Percentiles rank a stretch among this genome's conserved stretches.
phyloP scores from a whole-genome alignment of 352 stramenopile genomes.

The Globisporangium heterothallicum region DNA sequence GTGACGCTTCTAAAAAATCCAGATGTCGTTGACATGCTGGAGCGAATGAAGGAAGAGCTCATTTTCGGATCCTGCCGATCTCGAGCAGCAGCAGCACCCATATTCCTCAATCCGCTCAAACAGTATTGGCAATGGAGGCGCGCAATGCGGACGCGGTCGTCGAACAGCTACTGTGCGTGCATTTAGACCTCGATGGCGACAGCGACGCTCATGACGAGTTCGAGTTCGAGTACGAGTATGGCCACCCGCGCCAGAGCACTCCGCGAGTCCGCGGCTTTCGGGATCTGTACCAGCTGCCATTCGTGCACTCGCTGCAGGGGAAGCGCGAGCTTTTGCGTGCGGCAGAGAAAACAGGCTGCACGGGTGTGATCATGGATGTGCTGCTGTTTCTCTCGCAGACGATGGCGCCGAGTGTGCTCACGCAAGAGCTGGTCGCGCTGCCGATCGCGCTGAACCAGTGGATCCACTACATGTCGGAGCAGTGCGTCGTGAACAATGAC shows the following conservation, averaged over 20 bases:
- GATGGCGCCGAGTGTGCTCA: conserved; percentile 51
- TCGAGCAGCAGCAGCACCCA: no score
- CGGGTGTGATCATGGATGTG: conserved; percentile 61
- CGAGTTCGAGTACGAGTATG: neutral
- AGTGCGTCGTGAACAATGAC: conserved; percentile 45
- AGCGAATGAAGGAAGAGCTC: no score
- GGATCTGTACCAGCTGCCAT: conserved; percentile 42
- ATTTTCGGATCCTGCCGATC: no score
- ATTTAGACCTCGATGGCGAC: conserved; percentile 57
- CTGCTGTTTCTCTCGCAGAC: conserved; percentile 77
- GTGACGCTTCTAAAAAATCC: no score
- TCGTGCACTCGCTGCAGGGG: conserved; percentile 23
- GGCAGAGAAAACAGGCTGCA: conserved; percentile 45
- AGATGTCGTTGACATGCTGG: no score
- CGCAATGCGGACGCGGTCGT: conserved; percentile 34
- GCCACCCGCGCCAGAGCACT: neutral
- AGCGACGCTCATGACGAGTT: neutral
- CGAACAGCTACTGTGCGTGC: conserved; percentile 83
- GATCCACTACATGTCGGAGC: conserved; percentile 59
- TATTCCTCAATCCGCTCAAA: no score
- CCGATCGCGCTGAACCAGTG: conserved; percentile 51
- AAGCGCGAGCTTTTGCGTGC: conserved; percentile 48
- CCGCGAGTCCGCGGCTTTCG: conserved; percentile 32
- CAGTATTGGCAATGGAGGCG: neutral
- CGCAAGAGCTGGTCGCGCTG: conserved; percentile 31